Evolutionary conservation across 2,329 filamentous ascomycete genomes (phyloP), one percentile per base, ranked within the genome.

Genomic region (Verticillium alfalfae): DNA sequence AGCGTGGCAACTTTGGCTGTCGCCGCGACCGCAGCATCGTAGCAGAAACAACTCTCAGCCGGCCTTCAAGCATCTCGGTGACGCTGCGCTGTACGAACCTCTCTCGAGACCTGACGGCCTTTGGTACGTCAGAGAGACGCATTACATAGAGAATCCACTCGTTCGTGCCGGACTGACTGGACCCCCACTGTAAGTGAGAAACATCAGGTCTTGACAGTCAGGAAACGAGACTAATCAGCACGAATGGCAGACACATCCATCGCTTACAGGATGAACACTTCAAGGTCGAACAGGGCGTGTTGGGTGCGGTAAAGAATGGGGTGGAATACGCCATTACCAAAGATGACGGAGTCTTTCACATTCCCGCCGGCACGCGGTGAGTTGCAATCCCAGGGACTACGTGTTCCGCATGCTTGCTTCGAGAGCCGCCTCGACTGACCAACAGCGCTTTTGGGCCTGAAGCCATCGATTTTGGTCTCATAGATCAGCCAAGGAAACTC

Each of bases 401-500:
- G 5, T 3, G n/a, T 45, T 10, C 15, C 39, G 18, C 39, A 18
- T 18, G n/a, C 39, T 16, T 22, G 39, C 39, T 45, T 45, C 39
- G 39, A 45, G 39, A 8, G n/a, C 3, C 39, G n/a, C 16, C n/a
- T 45, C 8, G 15, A 45, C 39, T 45, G 4, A 45, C 39, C 15
- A 45, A 22, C 5, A 18, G 39, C 39, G 5, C 16, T 18, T 9
- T 45, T 45, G 39, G 39, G 16, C 41, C 39, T 34, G n/a, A 36
- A 67, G 65, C 9, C 66, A 67, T 56, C 55, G 59, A 13, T 67
- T 67, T 59, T 67, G 66, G 65, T 62, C 61, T 16, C 62, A 66
- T 36, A n/a, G 38, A 15, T 63, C 62, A 7, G 31, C 56, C 34
- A 62, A 52, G 5, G 66, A 67, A 49, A 52, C 52, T 31, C 60